Percentiles rank a stretch among this genome's conserved stretches.
Evolutionary conservation across 345 rosid species (phyloP).

Genomic region (Mangifera indica): DNA sequence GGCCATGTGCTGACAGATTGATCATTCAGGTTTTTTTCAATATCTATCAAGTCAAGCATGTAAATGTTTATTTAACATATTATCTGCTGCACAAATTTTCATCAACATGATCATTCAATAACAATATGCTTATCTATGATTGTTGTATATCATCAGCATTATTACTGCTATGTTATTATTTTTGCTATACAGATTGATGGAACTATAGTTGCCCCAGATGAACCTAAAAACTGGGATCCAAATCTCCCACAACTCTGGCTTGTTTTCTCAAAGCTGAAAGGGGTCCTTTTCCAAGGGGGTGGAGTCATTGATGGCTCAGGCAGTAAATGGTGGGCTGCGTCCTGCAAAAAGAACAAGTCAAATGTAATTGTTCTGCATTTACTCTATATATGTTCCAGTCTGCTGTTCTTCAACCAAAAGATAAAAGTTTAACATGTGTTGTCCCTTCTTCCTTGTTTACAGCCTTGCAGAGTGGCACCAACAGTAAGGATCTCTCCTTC

Average conservation of each 20-base stretch:
- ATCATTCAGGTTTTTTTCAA: constrained; percentile 62
- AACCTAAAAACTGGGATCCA: constrained; percentile 88
- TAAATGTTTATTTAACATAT: neutral
- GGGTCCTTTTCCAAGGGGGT: constrained; percentile 73
- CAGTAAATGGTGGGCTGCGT: constrained; percentile 97
- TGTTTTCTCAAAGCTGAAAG: constrained; percentile 70
- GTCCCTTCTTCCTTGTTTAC: constrained; percentile 30
- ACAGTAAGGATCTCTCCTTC: constrained; percentile 46
- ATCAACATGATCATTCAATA: neutral
- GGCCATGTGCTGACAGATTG: constrained; percentile 77
- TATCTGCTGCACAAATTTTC: neutral
- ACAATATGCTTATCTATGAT: neutral
- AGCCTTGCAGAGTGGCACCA: constrained; percentile 97
- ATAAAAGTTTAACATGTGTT: constrained; percentile 22
- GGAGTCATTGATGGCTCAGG: constrained; percentile 98
- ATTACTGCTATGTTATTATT: constrained; percentile 7
- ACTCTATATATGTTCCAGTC: constrained; percentile 9
- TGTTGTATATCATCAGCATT: neutral
- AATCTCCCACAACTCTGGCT: constrained; percentile 69
- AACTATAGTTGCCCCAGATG: constrained; percentile 84
- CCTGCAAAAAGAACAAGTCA: constrained; percentile 91
- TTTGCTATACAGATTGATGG: constrained; percentile 74
- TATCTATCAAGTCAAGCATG: neutral
- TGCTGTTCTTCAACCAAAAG: constrained; percentile 10
- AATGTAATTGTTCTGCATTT: constrained; percentile 48